Evolutionary conservation across 371 early-diverging fungal genomes (phyloP), one percentile per base, ranked within the genome.

Genomic region (Lichtheimia ornata): DNA sequence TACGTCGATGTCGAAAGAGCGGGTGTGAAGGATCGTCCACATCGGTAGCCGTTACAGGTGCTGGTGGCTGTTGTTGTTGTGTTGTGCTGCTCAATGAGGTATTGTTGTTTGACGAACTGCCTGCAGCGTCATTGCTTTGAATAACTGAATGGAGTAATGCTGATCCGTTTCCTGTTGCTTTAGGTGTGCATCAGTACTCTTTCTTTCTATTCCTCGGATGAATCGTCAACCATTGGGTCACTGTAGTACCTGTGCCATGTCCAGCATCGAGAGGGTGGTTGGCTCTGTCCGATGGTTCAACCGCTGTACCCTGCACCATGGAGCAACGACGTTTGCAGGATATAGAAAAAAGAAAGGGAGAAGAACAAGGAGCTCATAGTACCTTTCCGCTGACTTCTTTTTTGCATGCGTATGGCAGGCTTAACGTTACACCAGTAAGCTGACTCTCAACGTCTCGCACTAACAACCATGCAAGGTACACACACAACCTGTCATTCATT

Each of bases 1-100:
- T 63, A 35, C 75, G 76, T 61, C 75, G 50, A 63, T 70, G 74
- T 45, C 69, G 70, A 28, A 64, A 63, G 1, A 78, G 57, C 11
- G 79, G 79, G 64, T 78, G 75, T 40, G 73, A 69, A 22, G 79
- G 79, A 63, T 78, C 68, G 22, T 78, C 76, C 2, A 75, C 72
- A 55, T 78, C 67, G 13, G 79, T 74, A 4, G 59, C 24, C 5
- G 59, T 53, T 9, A 35, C 35, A 35, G 35, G 35, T 28, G 45
- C 35, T 50, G 61, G 51, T 51, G 27, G 20, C 44, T 22, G 45
- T 17, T n/a, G 30, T 30, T 52, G 56, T n/a, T 28, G 27, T 22
- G 22, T 50, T 15, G 13, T 50, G 28, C 28, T 28, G 28, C 28
- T 28, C 4, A 4, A 28, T 2, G 7, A 28, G 7, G 28, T 28